Conservation (phyloP, 2,329 filamentous ascomycete genomes). For the Aspergillus glaucus region DNA sequence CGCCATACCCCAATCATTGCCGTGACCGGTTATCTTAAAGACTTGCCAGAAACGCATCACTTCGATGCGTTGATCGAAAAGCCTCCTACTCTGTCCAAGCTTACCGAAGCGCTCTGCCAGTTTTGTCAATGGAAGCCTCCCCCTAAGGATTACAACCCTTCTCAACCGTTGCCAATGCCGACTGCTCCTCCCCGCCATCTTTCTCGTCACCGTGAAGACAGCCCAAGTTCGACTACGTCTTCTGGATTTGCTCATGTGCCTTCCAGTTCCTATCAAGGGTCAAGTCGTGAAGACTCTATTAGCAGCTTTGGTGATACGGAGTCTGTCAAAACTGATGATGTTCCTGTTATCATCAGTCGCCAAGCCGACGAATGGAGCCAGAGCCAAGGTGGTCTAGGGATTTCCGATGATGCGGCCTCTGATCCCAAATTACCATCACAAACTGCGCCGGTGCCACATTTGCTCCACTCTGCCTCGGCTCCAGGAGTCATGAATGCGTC, state of each 20-base stretch:
- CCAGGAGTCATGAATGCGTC: constrained; percentile 55
- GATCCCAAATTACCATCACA: constrained; percentile 13
- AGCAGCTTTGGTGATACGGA: constrained; percentile 78
- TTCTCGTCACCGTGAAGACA: constrained; percentile 63
- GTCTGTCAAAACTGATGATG: constrained; percentile 68
- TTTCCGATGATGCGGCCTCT: constrained; percentile 53
- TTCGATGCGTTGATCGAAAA: constrained; percentile 96
- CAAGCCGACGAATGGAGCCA: constrained; percentile 70
- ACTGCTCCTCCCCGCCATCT: constrained; percentile 59
- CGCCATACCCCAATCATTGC: constrained; percentile 91
- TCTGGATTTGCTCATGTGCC: constrained; percentile 63
- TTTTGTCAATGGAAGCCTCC: constrained; percentile 92
- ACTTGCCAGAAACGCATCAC: constrained; percentile 87
- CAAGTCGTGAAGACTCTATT: constrained; percentile 82
- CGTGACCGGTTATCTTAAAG: constrained; percentile 96
- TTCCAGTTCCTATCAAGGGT: constrained; percentile 70
- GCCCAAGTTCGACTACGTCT: constrained; percentile 68
- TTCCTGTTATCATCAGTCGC: constrained; percentile 67
- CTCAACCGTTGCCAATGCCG: constrained; percentile 54
- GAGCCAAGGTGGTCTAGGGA: constrained; percentile 65
- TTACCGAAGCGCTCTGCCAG: constrained; percentile 78
- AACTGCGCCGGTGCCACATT: constrained; percentile 44
- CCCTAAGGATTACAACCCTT: constrained; percentile 48
- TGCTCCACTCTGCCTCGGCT: constrained; percentile 58
- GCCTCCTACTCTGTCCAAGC: constrained; percentile 84